Percentiles rank a stretch among this genome's conserved stretches.
These are phyloP conservation scores for Sanghuangporus baumii DNA, from an alignment of 1,284 basidiomycete genomes.

Conservation along the genomic window DNA sequence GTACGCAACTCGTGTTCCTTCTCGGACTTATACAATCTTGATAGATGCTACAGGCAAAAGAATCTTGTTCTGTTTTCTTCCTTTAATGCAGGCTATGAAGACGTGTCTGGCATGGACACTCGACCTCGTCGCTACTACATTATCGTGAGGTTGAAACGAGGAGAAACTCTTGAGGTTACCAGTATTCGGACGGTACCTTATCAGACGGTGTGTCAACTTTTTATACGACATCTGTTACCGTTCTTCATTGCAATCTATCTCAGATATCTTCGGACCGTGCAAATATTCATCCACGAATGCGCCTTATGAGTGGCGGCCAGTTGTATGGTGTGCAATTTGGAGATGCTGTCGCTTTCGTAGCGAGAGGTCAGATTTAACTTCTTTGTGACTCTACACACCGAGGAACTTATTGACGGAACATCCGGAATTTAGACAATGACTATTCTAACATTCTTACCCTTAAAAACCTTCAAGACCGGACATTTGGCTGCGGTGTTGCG, in stretches of 20 bases:
- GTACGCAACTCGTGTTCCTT: not conserved
- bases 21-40: not conserved
- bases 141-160: slow-evolving; percentile 42
- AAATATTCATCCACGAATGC: slow-evolving; percentile 64
- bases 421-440: slow-evolving; percentile 45
- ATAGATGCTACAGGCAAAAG: slow-evolving; percentile 3
- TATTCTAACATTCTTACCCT: slow-evolving; percentile 69
- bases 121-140: slow-evolving; percentile 58
- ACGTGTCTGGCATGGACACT: slow-evolving; percentile 36
- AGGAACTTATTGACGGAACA: not conserved
- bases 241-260: slow-evolving; percentile 4
- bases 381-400: not conserved
- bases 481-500: slow-evolving; percentile 60
- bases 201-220: slow-evolving; percentile 52
- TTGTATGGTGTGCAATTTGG: slow-evolving; percentile 65
- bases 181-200: slow-evolving; percentile 60
- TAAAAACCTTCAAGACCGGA: slow-evolving; percentile 59
- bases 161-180: slow-evolving; percentile 40
- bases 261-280: slow-evolving; percentile 61
- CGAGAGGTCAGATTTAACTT: slow-evolving; percentile 41
- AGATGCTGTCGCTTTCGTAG: slow-evolving; percentile 68
- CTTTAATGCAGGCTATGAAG: slow-evolving; percentile 50
- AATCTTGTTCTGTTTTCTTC: slow-evolving; percentile 57
- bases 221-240: not conserved
- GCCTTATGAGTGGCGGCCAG: slow-evolving; percentile 49